Evolutionary conservation across 371 early-diverging fungal species (phyloP).

Genomic region (Rhizopus arrhizus): DNA sequence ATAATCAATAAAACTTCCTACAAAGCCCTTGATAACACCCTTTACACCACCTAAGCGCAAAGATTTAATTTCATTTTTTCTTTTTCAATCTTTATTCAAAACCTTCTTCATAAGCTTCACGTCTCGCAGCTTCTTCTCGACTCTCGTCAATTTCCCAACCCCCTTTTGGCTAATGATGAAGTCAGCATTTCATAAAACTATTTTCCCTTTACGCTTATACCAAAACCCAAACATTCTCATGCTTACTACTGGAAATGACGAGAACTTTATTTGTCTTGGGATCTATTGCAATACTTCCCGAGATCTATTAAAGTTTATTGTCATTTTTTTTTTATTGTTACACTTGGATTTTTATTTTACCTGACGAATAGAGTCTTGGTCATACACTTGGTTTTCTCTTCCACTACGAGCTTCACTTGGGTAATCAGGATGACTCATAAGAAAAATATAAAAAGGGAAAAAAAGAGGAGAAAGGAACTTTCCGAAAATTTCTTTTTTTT

Average conservation of each 20-base stretch:
- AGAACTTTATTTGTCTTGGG: slow-evolving; percentile 52
- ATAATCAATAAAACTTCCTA: slow-evolving; percentile 58
- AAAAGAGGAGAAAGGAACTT: neutral
- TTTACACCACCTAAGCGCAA: slow-evolving; percentile 50
- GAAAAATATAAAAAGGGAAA: neutral
- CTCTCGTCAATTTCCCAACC: slow-evolving; percentile 73
- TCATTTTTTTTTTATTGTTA: neutral
- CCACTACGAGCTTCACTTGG: slow-evolving; percentile 49
- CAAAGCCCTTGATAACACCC: slow-evolving; percentile 44
- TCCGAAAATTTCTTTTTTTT: slow-evolving; percentile 5
- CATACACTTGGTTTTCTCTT: slow-evolving; percentile 52
- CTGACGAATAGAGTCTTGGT: slow-evolving; percentile 42
- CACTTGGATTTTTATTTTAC: slow-evolving; percentile 23
- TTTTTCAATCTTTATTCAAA: neutral
- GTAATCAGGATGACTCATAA: slow-evolving; percentile 13
- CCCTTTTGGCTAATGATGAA: slow-evolving; percentile 56
- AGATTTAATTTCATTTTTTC: neutral
- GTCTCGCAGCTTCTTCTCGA: slow-evolving; percentile 55
- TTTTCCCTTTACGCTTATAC: slow-evolving; percentile 26
- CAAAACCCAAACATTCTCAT: slow-evolving; percentile 60
- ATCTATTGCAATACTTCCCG: slow-evolving; percentile 64
- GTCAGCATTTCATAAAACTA: neutral
- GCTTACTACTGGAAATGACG: slow-evolving; percentile 59
- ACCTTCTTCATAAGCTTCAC: slow-evolving; percentile 73
- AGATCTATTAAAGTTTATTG: slow-evolving; percentile 40